Evolutionary conservation across 139 green algal species (phyloP).

Genomic region (Auxenochlorella protothecoides): DNA sequence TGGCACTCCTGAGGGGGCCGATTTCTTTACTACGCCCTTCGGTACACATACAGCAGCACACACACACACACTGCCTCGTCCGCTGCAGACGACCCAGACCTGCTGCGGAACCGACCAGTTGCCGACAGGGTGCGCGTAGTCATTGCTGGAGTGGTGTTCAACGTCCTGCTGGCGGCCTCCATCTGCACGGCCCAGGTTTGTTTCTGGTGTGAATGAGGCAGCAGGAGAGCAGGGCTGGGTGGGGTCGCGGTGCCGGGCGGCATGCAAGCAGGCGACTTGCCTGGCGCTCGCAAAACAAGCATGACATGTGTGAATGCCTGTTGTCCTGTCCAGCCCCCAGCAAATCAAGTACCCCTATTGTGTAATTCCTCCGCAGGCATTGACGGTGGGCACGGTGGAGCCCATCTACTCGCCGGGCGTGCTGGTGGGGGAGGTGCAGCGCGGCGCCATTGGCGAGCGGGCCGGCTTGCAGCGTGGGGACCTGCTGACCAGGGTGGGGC

Average conservation of each 20-base stretch:
- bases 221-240: no score
- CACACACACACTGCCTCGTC: neutral
- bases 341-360: neutral
- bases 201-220: no score
- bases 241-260: no score
- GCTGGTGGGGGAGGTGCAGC: constrained; percentile 44
- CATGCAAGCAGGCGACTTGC: no score
- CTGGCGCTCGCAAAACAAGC: no score
- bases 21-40: no score
- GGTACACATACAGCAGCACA: no score
- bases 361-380: constrained; percentile 34
- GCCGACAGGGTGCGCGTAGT: constrained; percentile 70
- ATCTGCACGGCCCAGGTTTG: constrained; percentile 75
- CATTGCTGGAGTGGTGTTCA: constrained; percentile 87
- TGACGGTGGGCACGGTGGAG: constrained; percentile 55
- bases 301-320: no score
- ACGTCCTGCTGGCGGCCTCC: constrained; percentile 79
- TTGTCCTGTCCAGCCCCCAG: neutral
- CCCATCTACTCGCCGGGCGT: constrained; percentile 66
- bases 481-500: constrained; percentile 57
- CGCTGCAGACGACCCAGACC: constrained; percentile 76
- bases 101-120: constrained; percentile 85
- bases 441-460: constrained; percentile 34
- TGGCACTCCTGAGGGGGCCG: no score
- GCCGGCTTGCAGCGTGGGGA: constrained; percentile 64